Percentiles rank a stretch among this genome's conserved stretches.
phyloP scores from a whole-genome alignment of 2,329 filamentous ascomycete species.

The Gyromitra esculenta region DNA sequence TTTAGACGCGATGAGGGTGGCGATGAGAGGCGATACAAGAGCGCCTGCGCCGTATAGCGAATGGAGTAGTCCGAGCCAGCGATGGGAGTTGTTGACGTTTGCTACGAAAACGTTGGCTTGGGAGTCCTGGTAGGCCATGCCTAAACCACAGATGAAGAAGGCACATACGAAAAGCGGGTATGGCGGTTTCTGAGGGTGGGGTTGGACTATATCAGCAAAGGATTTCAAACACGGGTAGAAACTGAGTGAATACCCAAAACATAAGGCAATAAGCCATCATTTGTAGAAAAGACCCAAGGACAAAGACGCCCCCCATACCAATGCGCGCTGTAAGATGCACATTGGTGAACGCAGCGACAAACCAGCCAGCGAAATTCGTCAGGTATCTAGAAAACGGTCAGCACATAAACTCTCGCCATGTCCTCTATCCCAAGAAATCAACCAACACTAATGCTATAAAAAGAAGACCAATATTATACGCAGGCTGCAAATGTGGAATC shows the following conservation, averaged over 20 bases:
- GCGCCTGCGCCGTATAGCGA: conserved; percentile 77
- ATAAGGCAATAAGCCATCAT: conserved; percentile 73
- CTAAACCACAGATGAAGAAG: conserved; percentile 62
- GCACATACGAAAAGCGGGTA: conserved; percentile 62
- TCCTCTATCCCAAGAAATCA: background rate
- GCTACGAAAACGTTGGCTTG: conserved; percentile 73
- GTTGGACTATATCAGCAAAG: conserved; percentile 68
- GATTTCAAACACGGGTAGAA: conserved; percentile 65
- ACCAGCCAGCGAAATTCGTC: conserved; percentile 73
- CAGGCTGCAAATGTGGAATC: conserved; percentile 64
- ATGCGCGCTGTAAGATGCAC: conserved; percentile 69
- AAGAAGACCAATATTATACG: conserved; percentile 60
- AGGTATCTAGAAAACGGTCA: conserved; percentile 60
- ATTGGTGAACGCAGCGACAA: conserved; percentile 71
- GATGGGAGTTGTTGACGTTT: conserved; percentile 77
- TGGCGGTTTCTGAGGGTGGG: conserved; percentile 59
- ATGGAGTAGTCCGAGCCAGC: conserved; percentile 77
- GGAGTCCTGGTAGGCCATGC: conserved; percentile 64
- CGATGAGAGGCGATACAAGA: conserved; percentile 74
- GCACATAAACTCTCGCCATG: background rate
- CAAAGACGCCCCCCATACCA: conserved; percentile 76
- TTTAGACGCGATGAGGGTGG: conserved; percentile 76
- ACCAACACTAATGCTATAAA: conserved; percentile 63
- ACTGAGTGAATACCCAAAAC: conserved; percentile 63
- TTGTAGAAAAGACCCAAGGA: conserved; percentile 72